A percentile compares a stretch with the other conserved stretches of the same genome.
These are phyloP conservation scores for Typha latifolia DNA, from an alignment of 176 grass and related monocot species.

Conservation along the genomic window DNA sequence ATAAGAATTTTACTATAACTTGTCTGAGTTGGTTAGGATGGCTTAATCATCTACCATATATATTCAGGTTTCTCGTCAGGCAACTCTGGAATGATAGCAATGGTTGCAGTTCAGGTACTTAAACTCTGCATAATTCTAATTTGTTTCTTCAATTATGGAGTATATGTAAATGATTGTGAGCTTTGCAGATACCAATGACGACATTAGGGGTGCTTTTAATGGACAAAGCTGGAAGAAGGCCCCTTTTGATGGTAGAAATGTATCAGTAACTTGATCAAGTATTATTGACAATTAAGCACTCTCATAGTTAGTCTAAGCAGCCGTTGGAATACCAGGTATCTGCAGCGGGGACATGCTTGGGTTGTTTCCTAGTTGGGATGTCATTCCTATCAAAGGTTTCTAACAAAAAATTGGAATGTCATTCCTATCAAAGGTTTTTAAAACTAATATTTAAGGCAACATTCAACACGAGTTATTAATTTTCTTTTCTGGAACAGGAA, in stretches of 20 bases:
- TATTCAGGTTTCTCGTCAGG: constrained; percentile 70
- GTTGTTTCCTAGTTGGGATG: constrained; percentile 66
- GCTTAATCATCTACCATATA: constrained; percentile 1
- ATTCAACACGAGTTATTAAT: neutral
- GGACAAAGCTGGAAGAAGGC: constrained; percentile 80
- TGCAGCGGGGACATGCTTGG: constrained; percentile 68
- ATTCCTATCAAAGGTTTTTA: neutral
- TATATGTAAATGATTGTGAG: constrained; percentile 3
- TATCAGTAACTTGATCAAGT: constrained; percentile 1
- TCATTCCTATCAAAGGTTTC: constrained; percentile 69
- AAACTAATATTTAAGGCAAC: neutral
- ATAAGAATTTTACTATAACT: neutral
- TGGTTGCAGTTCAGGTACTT: constrained; percentile 60
- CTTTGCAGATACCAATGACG: constrained; percentile 65
- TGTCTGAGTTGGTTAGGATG: neutral
- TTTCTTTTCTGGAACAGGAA: constrained; percentile 30
- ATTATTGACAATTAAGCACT: neutral
- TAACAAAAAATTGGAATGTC: neutral
- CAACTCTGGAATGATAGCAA: constrained; percentile 66
- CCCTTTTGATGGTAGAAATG: constrained; percentile 57
- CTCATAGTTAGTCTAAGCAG: neutral
- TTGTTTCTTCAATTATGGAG: constrained; percentile 10
- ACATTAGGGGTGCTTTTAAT: constrained; percentile 58
- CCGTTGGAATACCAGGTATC: constrained; percentile 40
- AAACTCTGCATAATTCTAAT: neutral